phyloP scores from a whole-genome alignment of 2,329 filamentous ascomycete genomes.

The Colletotrichum nymphaeae region DNA sequence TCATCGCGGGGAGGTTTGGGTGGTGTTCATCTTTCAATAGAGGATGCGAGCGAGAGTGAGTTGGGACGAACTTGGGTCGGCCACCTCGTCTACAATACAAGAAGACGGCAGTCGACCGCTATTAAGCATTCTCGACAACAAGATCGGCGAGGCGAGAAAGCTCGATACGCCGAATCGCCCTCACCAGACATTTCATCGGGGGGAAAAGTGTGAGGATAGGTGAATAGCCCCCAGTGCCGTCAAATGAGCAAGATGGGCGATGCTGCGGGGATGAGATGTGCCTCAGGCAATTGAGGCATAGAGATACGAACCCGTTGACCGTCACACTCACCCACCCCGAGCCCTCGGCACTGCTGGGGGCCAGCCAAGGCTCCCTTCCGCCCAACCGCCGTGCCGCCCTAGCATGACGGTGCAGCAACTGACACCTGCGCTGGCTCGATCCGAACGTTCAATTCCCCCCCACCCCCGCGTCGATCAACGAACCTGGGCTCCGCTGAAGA shows the following conservation, averaged over 20 bases:
- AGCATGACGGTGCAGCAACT: conserved; percentile 23
- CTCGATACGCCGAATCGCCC: background rate
- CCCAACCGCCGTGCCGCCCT: background rate
- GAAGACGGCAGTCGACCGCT: background rate
- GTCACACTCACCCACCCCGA: background rate
- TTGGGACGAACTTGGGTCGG: background rate
- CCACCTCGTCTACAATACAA: background rate
- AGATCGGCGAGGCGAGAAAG: background rate
- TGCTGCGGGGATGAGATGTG: background rate
- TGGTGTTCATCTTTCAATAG: background rate
- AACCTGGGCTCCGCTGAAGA: conserved; percentile 18
- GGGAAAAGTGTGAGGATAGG: background rate
- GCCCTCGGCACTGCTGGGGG: background rate
- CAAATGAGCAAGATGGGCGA: background rate
- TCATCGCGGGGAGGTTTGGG: background rate
- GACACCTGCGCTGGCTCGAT: conserved; percentile 25
- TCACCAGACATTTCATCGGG: background rate
- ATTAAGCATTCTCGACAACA: background rate
- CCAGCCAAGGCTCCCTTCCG: background rate
- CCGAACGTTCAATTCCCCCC: conserved; percentile 16
- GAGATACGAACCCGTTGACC: background rate
- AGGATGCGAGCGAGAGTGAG: background rate
- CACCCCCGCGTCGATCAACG: conserved; percentile 28
- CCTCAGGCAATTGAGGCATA: background rate
- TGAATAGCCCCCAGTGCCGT: background rate